Base-by-base conservation (phyloP, 169 alveolate genomes). In the Cryptosporidium tyzzeri region DNA sequence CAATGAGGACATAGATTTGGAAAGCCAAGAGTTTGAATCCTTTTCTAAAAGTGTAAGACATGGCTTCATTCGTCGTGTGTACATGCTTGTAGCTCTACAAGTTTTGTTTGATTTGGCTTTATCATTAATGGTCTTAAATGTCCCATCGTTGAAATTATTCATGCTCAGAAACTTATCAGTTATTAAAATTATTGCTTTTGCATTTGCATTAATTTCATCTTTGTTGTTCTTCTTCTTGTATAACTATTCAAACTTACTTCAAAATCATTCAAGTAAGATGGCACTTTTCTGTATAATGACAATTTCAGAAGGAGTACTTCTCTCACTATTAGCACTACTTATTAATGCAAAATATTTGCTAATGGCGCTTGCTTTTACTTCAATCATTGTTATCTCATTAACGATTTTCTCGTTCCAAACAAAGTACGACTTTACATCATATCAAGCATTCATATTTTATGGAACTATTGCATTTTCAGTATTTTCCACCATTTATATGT, bases 51-150 rank as follows among this genome's bases (percentile, higher is more conserved):
- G 70, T 1, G 18, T 80, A 35, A 59, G 89, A 5, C 51, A 44
- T 48, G 89, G 89, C 18, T 80, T 80, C 39, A 80, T 80, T 65
- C 71, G 89, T 4, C 74, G 89, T 29, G 89, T 80, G 21, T 80
- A 80, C n/a, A 70, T 48, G 31, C 41, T 80, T 31, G 26, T 80
- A 31, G 18, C 51, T 14, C 14, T 80, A 1, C 74, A 80, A 26
- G 33, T 80, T 1, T 29, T 73, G 55, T 10, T 55, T 23, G 86
- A 73, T 31, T 37, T 73, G 12, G 59, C 23, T n/a, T 8, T 73
- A 0, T 33, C 85, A 45, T 21, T 55, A 2, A 50, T 51, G 50
- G 61, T 71, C 3, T 0, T 50, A 5, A 21, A 50, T 39, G 50
- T 50, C 7, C 85, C 85, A 18, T 68, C 48, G 3, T 50, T 71